These are phyloP conservation scores for Ceratocystis lukuohia DNA, from an alignment of 2,329 filamentous ascomycete species.

Conservation along the genomic window DNA sequence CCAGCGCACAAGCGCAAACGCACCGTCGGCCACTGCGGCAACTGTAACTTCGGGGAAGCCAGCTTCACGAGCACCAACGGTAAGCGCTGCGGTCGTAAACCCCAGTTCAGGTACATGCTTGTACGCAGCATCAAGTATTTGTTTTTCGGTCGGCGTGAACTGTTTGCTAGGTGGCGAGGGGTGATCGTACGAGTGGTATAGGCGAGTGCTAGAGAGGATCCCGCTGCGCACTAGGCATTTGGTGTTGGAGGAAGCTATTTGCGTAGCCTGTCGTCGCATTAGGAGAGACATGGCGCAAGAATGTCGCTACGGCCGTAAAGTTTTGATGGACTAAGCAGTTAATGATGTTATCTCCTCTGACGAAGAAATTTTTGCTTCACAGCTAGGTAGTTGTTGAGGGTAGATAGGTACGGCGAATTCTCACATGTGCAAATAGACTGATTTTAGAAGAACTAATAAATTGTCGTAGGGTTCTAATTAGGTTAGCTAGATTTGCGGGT, in stretches of 20 bases:
- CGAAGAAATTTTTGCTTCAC: too few relatives aligned
- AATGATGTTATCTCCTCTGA: background rate
- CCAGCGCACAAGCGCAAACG: conserved; percentile 70
- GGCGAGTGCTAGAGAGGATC: conserved; percentile 22
- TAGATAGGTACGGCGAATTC: too few relatives aligned
- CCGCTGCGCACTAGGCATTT: background rate
- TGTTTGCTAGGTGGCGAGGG: conserved; percentile 38
- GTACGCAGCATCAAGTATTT: conserved; percentile 72
- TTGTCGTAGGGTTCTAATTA: too few relatives aligned
- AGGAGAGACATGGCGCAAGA: background rate
- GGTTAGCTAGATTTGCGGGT: too few relatives aligned
- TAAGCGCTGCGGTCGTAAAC: conserved; percentile 62
- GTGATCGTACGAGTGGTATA: conserved; percentile 66
- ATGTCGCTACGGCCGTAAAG: too few relatives aligned
- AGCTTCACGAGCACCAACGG: conserved; percentile 65
- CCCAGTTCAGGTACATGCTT: conserved; percentile 66
- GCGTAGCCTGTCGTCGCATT: conserved; percentile 6
- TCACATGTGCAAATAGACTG: too few relatives aligned
- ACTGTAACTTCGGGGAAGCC: conserved; percentile 79
- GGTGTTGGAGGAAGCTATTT: background rate
- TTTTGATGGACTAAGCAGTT: background rate
- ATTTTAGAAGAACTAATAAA: too few relatives aligned
- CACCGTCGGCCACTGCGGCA: conserved; percentile 65
- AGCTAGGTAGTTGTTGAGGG: too few relatives aligned
- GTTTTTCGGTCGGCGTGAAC: conserved; percentile 55